Evolutionary conservation across 768 basidiomycete species (phyloP).

Genomic region (Daedalea quercina): DNA sequence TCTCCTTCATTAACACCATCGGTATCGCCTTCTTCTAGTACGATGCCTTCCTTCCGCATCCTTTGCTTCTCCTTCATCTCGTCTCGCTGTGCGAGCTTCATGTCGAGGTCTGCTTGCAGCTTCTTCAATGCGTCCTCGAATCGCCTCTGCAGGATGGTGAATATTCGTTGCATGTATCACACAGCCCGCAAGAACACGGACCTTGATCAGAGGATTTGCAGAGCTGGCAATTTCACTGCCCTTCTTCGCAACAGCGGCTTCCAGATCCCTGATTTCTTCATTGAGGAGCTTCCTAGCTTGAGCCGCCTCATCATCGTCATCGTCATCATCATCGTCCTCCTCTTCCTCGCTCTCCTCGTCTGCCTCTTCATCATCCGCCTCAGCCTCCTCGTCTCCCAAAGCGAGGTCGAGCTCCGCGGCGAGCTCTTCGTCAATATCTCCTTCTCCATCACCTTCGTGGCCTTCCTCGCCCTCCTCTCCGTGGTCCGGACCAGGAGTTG

Average conservation of each 20-base stretch:
- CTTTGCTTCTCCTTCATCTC: constrained; percentile 73
- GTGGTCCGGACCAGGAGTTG: constrained; percentile 50
- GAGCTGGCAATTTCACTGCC: constrained; percentile 75
- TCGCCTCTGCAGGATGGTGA: constrained; percentile 54
- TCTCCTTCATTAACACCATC: constrained; percentile 34
- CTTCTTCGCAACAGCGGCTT: constrained; percentile 85
- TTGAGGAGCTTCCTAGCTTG: constrained; percentile 76
- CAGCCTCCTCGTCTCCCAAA: constrained; percentile 60
- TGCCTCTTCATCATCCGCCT: constrained; percentile 57
- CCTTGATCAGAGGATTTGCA: constrained; percentile 83
- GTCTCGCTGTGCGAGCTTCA: constrained; percentile 75
- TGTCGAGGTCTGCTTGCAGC: constrained; percentile 77
- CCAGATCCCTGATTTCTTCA: constrained; percentile 86
- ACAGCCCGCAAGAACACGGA: constrained; percentile 22
- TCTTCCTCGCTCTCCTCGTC: constrained; percentile 53
- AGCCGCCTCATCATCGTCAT: constrained; percentile 67
- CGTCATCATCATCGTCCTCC: constrained; percentile 65
- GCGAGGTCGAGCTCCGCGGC: constrained; percentile 85
- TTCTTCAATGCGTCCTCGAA: constrained; percentile 92
- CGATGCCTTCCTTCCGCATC: constrained; percentile 61
- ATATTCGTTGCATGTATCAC: too few relatives aligned
- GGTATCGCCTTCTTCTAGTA: constrained; percentile 30
- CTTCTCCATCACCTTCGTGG: constrained; percentile 55
- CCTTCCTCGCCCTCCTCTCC: constrained; percentile 55
- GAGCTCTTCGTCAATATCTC: constrained; percentile 83